Percentiles rank a stretch among this genome's conserved stretches.
Evolutionary conservation across 768 basidiomycete species (phyloP).

Genomic region (Mycena indigotica): DNA sequence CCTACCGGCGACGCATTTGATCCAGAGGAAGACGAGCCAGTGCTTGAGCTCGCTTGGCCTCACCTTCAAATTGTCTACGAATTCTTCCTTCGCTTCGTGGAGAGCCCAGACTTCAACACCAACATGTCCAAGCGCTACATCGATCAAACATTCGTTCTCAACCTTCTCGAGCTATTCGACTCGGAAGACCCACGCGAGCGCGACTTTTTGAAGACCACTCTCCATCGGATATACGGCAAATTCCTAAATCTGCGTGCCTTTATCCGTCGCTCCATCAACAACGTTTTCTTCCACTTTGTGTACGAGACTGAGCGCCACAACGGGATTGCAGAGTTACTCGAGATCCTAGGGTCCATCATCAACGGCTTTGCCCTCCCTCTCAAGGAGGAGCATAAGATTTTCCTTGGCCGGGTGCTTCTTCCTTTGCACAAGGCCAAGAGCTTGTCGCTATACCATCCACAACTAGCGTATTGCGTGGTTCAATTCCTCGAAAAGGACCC

Average conservation of each 20-base stretch:
- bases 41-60: conserved; percentile 98
- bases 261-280: conserved; percentile 65
- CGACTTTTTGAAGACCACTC: conserved; percentile 98
- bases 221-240: conserved; percentile 99
- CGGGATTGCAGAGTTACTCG: conserved; percentile 96
- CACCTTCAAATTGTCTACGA: conserved; percentile 99
- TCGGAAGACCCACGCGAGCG: conserved; percentile 98
- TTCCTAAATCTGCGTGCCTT: conserved; percentile 98
- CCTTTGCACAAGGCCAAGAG: conserved; percentile 98
- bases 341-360: conserved; percentile 99
- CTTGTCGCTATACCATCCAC: conserved; percentile 98
- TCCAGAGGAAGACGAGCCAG: conserved; percentile 99
- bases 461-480: conserved; percentile 97
- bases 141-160: conserved; percentile 93
- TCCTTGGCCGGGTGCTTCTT: conserved; percentile 90
- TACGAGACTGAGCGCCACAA: conserved; percentile 99
- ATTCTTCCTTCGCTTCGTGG: conserved; percentile 98
- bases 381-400: conserved; percentile 99
- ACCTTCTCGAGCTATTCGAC: conserved; percentile 96
- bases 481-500: conserved; percentile 98
- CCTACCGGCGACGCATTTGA: conserved; percentile 98
- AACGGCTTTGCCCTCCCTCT: conserved; percentile 97
- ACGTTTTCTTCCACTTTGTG: conserved; percentile 56
- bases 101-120: conserved; percentile 97
- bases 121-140: conserved; percentile 97